These are phyloP conservation scores for Dendrostoma leiphaemia DNA, from an alignment of 2,329 filamentous ascomycete genomes.

Conservation along the genomic window DNA sequence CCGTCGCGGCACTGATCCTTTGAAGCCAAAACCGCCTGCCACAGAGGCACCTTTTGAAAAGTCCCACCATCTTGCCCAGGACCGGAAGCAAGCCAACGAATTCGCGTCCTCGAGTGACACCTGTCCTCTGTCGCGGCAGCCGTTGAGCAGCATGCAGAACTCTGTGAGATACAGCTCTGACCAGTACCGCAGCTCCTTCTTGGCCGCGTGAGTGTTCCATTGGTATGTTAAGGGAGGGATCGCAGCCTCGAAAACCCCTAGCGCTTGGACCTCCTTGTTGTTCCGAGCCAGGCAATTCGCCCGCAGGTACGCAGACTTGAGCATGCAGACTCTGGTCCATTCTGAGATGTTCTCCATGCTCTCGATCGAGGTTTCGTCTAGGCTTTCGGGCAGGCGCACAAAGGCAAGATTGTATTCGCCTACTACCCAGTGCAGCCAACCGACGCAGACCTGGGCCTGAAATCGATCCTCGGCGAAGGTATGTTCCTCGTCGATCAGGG, in stretches of 20 bases:
- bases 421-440: constrained; percentile 79
- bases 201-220: constrained; percentile 49
- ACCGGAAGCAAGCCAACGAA: constrained; percentile 56
- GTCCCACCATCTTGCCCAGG: constrained; percentile 72
- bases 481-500: constrained; percentile 58
- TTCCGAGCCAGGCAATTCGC: constrained; percentile 59
- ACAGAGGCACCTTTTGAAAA: constrained; percentile 41
- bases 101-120: constrained; percentile 50
- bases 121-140: constrained; percentile 52
- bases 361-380: constrained; percentile 54
- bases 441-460: constrained; percentile 79
- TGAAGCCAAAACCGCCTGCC: constrained; percentile 56
- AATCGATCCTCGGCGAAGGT: constrained; percentile 58
- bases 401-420: constrained; percentile 65
- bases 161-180: constrained; percentile 75
- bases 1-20: constrained; percentile 59
- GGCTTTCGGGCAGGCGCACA: constrained; percentile 60
- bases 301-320: constrained; percentile 77
- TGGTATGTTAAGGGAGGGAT: constrained; percentile 59
- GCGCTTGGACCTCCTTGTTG: constrained; percentile 54
- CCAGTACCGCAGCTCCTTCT: constrained; percentile 72
- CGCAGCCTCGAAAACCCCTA: constrained; percentile 64
- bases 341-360: constrained; percentile 56
- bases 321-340: constrained; percentile 80
- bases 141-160: constrained; percentile 67